Conservation (phyloP, 805 yeast species). For the Jamesozyma spencerorum region DNA sequence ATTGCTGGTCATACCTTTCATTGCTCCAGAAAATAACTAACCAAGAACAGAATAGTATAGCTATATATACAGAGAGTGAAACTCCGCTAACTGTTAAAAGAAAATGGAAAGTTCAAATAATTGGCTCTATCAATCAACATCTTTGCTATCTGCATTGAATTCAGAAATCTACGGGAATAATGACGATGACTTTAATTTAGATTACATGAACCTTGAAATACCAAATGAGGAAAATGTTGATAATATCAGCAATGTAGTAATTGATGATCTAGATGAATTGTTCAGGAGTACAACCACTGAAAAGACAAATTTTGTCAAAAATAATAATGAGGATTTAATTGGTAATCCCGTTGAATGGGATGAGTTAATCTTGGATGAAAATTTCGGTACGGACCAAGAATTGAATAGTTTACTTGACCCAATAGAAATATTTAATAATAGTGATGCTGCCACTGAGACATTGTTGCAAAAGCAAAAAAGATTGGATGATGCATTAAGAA, state of each 20-base stretch:
- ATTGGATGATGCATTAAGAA: constrained; percentile 21
- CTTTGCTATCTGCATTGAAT: neutral
- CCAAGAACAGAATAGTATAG: too few species aligned
- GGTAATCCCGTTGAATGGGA: neutral
- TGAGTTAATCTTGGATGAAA: constrained; percentile 3
- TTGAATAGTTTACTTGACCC: constrained; percentile 3
- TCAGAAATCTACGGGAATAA: neutral
- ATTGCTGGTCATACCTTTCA: too few species aligned
- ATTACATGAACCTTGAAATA: neutral
- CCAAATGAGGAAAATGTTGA: neutral
- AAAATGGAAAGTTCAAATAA: constrained; percentile 1
- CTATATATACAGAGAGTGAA: too few species aligned
- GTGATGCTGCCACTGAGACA: constrained; percentile 7
- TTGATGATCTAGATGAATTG: constrained; percentile 1
- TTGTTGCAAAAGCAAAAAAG: constrained; percentile 23
- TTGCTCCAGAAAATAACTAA: too few species aligned
- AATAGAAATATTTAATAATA: constrained; percentile 6
- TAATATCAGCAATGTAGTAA: neutral
- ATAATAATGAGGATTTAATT: neutral
- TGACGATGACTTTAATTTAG: neutral
- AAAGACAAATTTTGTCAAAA: neutral
- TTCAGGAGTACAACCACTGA: neutral
- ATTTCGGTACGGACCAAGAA: neutral
- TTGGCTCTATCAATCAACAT: neutral
- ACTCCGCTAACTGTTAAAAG: neutral